These are phyloP conservation scores for Fusarium nurragi DNA, from an alignment of 2,329 filamentous ascomycete species.

Conservation along the genomic window DNA sequence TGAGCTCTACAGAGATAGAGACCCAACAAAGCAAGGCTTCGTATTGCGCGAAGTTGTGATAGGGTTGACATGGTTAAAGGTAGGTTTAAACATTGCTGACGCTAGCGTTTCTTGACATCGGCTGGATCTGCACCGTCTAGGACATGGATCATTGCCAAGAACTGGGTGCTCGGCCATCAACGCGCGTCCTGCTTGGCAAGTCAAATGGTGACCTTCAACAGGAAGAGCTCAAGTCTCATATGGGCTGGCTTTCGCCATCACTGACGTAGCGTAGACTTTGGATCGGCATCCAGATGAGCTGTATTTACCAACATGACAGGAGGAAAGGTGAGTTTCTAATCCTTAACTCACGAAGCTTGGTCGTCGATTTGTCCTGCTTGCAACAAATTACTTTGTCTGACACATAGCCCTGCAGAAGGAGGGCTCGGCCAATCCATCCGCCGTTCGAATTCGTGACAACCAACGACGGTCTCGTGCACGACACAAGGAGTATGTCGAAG, in stretches of 20 bases:
- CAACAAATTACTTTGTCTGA: slow-evolving; percentile 30
- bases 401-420: slow-evolving; percentile 40
- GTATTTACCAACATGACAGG: slow-evolving; percentile 40
- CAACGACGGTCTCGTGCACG: slow-evolving; percentile 64
- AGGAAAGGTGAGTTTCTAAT: slow-evolving; percentile 44
- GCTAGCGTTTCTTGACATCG: slow-evolving; percentile 41
- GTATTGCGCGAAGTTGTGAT: slow-evolving; percentile 38
- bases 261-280: slow-evolving; percentile 38
- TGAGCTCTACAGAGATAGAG: slow-evolving; percentile 4
- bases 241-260: slow-evolving; percentile 34
- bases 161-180: slow-evolving; percentile 45
- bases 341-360: slow-evolving; percentile 11
- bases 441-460: slow-evolving; percentile 59
- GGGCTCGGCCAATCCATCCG: slow-evolving; percentile 46
- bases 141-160: slow-evolving; percentile 45
- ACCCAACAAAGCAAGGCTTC: slow-evolving; percentile 20
- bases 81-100: slow-evolving; percentile 43
- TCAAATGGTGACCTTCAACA: slow-evolving; percentile 43
- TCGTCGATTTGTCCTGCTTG: slow-evolving; percentile 11
- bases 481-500: slow-evolving; percentile 59
- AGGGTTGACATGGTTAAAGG: slow-evolving; percentile 42
- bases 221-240: slow-evolving; percentile 42
- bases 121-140: slow-evolving; percentile 44
- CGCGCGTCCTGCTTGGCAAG: slow-evolving; percentile 45
- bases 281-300: slow-evolving; percentile 37